phyloP scores from a whole-genome alignment of 257 asterid genomes.

The Nicotiana benthamiana region DNA sequence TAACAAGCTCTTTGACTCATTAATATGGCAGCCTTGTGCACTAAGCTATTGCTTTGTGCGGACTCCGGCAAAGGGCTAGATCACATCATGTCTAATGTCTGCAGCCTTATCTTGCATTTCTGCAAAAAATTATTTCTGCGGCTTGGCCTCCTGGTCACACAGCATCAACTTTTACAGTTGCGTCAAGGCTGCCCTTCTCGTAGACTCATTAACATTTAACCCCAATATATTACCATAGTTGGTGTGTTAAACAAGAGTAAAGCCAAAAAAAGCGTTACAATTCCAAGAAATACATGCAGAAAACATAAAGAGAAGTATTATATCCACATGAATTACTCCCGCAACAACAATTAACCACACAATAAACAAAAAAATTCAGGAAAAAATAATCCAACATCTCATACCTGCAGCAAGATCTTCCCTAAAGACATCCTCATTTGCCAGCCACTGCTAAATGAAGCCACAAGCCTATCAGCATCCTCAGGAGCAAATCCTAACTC shows the following conservation, averaged over 20 bases:
- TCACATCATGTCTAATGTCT: too few species aligned
- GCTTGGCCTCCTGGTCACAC: too few species aligned
- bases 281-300: neutral
- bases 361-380: neutral
- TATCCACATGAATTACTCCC: neutral
- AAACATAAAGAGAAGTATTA: neutral
- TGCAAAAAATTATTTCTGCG: too few species aligned
- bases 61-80: too few species aligned
- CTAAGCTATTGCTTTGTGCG: too few species aligned
- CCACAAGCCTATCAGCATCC: conserved; percentile 91
- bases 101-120: too few species aligned
- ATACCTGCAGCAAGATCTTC: conserved; percentile 92
- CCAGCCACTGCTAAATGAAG: conserved; percentile 98
- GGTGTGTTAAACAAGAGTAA: neutral
- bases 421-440: conserved; percentile 99
- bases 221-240: neutral
- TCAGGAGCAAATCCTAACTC: conserved; percentile 87
- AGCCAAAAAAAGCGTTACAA: neutral
- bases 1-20: neutral
- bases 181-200: too few species aligned
- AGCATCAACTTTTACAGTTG: too few species aligned
- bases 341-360: neutral
- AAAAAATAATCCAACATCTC: neutral
- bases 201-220: neutral
- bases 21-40: too few species aligned